phyloP scores from a whole-genome alignment of 371 early-diverging fungal genomes.

The Nematocida parisii region DNA sequence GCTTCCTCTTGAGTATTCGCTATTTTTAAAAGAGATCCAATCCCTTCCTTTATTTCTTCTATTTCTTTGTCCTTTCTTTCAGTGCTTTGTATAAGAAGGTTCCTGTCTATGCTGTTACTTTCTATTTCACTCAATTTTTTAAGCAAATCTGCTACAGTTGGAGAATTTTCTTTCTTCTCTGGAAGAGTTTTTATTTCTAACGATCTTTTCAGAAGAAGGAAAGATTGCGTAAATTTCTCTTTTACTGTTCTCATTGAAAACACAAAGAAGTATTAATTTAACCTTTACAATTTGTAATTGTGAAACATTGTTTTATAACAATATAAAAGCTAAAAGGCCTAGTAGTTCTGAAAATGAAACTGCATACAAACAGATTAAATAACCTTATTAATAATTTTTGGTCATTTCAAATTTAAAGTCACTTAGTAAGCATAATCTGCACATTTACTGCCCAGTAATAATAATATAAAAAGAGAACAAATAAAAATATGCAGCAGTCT shows the following conservation, averaged over 20 bases:
- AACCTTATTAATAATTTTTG: too few relatives aligned
- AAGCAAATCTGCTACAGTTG: not conserved
- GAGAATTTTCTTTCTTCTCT: not conserved
- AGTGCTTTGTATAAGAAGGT: not conserved
- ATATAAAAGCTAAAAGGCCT: too few relatives aligned
- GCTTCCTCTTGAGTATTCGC: not conserved
- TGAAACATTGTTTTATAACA: too few relatives aligned
- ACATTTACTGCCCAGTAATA: too few relatives aligned
- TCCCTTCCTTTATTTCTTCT: not conserved
- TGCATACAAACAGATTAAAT: too few relatives aligned
- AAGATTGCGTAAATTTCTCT: conserved; percentile 44
- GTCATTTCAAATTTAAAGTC: too few relatives aligned
- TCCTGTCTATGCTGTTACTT: not conserved
- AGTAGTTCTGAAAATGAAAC: too few relatives aligned
- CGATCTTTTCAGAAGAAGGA: conserved; percentile 28
- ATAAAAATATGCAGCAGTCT: too few relatives aligned
- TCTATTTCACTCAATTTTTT: not conserved
- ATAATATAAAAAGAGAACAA: too few relatives aligned
- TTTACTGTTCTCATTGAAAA: conserved; percentile 39
- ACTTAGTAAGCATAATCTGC: too few relatives aligned
- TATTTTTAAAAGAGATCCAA: conserved; percentile 3
- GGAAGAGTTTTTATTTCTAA: not conserved
- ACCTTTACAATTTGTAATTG: not conserved
- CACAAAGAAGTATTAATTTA: not conserved
- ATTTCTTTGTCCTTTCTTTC: not conserved